Percentiles rank a stretch among this genome's conserved stretches.
phyloP scores from a whole-genome alignment of 2,329 filamentous ascomycete species.

The Claviceps quebecensis region DNA sequence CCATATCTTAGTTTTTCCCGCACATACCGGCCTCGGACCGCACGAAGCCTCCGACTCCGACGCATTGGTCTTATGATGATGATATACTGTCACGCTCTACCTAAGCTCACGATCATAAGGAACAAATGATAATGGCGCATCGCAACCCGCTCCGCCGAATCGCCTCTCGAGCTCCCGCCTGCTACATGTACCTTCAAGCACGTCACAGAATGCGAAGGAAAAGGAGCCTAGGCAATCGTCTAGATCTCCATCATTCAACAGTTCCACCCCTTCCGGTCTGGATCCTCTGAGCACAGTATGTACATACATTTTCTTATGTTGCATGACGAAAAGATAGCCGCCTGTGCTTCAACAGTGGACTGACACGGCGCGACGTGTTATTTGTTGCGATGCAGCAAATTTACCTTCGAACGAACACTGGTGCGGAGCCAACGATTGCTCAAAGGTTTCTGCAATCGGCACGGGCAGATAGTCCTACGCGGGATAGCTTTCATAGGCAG shows the following conservation, averaged over 20 bases:
- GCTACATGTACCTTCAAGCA: conserved; percentile 50
- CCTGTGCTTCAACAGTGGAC: no score
- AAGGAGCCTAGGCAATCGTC: conserved; percentile 16
- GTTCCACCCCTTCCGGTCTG: conserved; percentile 16
- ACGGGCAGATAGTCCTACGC: conserved; percentile 36
- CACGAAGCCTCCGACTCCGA: background rate
- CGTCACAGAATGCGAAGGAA: conserved; percentile 30
- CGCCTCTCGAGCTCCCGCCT: conserved; percentile 12
- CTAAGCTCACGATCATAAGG: conserved; percentile 3
- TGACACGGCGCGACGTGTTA: background rate
- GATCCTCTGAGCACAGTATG: conserved; percentile 25
- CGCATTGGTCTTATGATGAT: background rate
- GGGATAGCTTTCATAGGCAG: conserved; percentile 25
- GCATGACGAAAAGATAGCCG: background rate
- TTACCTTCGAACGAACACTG: conserved; percentile 24
- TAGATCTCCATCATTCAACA: conserved; percentile 13
- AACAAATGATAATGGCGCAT: conserved; percentile 3
- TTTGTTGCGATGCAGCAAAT: conserved; percentile 21
- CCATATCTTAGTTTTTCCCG: background rate
- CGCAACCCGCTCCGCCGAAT: conserved; percentile 6
- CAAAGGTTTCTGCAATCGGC: conserved; percentile 38
- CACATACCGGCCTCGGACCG: background rate
- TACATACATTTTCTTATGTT: background rate
- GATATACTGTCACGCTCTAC: background rate
- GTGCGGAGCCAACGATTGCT: conserved; percentile 32